Percentiles rank a stretch among this genome's conserved stretches.
phyloP scores from a whole-genome alignment of 176 grass and related monocot species.

The Oryza punctata region DNA sequence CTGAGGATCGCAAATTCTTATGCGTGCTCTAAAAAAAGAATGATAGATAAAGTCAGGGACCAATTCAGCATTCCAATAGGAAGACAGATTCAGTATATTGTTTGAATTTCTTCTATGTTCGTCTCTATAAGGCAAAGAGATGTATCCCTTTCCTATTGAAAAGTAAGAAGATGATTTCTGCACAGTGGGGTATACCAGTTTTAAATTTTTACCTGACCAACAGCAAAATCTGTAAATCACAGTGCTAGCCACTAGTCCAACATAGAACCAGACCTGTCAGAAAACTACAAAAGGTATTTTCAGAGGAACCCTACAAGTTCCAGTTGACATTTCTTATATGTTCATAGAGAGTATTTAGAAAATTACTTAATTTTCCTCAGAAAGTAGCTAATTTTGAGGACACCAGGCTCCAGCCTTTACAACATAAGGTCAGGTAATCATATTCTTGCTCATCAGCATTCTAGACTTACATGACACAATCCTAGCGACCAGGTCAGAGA shows the following conservation, averaged over 20 bases:
- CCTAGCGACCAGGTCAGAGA: conserved; percentile 25
- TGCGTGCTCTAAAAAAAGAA: too few relatives aligned
- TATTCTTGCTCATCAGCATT: not conserved
- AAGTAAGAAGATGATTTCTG: not conserved
- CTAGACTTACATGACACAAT: not conserved
- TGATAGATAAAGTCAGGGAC: not conserved
- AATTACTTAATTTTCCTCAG: not conserved
- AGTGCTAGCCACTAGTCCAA: not conserved
- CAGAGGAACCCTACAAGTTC: not conserved
- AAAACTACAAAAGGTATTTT: not conserved
- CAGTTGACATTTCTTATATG: not conserved
- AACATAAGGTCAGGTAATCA: not conserved
- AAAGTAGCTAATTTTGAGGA: not conserved
- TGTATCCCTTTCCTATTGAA: too few relatives aligned
- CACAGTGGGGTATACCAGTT: not conserved
- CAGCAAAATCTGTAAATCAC: not conserved
- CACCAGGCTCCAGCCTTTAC: not conserved
- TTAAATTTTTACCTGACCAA: not conserved
- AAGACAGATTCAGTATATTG: not conserved
- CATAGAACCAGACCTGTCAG: not conserved
- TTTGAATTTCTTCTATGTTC: not conserved
- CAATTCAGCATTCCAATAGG: not conserved
- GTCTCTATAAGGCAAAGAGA: not conserved
- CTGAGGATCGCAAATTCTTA: not conserved
- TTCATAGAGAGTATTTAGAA: not conserved